Percentiles rank a stretch among this genome's conserved stretches.
Conservation (phyloP, 768 basidiomycete genomes). For the Leucosporidium yakuticum region DNA sequence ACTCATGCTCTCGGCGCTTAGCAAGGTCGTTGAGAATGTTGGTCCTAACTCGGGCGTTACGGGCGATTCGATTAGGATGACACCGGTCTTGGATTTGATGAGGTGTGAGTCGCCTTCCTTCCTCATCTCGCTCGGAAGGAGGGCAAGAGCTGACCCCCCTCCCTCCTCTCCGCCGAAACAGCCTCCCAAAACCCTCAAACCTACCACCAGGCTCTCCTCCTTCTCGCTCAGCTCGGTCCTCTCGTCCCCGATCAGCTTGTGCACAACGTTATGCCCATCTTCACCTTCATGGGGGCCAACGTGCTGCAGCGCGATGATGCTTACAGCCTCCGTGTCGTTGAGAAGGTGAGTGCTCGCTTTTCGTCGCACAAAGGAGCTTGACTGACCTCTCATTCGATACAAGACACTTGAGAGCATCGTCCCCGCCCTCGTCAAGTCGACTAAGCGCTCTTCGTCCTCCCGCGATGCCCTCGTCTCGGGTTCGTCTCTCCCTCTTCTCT, state of each 20-base stretch:
- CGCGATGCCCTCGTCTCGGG: slow-evolving; percentile 61
- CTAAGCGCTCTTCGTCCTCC: slow-evolving; percentile 55
- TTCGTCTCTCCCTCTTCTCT: slow-evolving; percentile 9
- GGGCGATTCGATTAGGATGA: slow-evolving; percentile 26
- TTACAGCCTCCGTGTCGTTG: slow-evolving; percentile 90
- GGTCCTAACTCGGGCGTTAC: slow-evolving; percentile 18
- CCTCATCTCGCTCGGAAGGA: slow-evolving; percentile 5
- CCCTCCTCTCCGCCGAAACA: slow-evolving; percentile 40
- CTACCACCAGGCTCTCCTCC: slow-evolving; percentile 81
- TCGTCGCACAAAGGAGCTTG: not conserved
- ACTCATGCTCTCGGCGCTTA: slow-evolving; percentile 28
- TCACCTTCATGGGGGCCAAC: slow-evolving; percentile 99
- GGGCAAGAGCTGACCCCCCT: slow-evolving; percentile 37
- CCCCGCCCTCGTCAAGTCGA: slow-evolving; percentile 79
- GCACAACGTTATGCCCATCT: slow-evolving; percentile 94
- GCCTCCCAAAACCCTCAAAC: slow-evolving; percentile 89
- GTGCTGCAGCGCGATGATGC: slow-evolving; percentile 94
- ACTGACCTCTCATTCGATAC: not conserved
- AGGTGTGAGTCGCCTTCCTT: slow-evolving; percentile 15
- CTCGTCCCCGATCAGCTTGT: slow-evolving; percentile 84
- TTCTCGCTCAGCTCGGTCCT: slow-evolving; percentile 75
- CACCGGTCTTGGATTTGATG: slow-evolving; percentile 36
- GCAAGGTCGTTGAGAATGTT: slow-evolving; percentile 23
- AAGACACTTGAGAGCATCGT: slow-evolving; percentile 91
- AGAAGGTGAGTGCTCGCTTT: slow-evolving; percentile 56